Evolutionary conservation across 2,329 filamentous ascomycete genomes (phyloP).

Genomic region (Thermoascus crustaceus): DNA sequence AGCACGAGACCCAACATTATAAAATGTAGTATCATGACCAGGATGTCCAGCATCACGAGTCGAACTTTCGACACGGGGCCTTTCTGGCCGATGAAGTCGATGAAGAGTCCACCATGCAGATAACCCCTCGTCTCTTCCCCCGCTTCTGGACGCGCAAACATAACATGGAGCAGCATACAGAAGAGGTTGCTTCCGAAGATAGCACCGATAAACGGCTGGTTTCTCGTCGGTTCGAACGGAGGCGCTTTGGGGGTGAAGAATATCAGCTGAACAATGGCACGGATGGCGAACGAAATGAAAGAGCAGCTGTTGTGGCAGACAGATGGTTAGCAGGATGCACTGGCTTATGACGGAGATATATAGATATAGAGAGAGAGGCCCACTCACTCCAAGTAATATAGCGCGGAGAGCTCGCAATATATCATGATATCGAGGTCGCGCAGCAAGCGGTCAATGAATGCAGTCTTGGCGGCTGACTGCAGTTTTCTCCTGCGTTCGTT

Average conservation of each 20-base stretch:
- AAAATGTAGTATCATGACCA: conserved; percentile 49
- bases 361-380: conserved; percentile 15
- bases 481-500: conserved; percentile 25
- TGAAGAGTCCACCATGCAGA: conserved; percentile 53
- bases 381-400: conserved; percentile 60
- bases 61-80: conserved; percentile 47
- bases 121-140: conserved; percentile 47
- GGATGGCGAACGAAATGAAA: conserved; percentile 48
- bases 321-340: conserved; percentile 1
- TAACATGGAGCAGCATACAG: conserved; percentile 50
- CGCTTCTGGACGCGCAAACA: conserved; percentile 44
- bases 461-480: conserved; percentile 34
- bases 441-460: conserved; percentile 48
- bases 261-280: conserved; percentile 48
- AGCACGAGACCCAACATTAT: conserved; percentile 48
- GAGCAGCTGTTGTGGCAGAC: conserved; percentile 42
- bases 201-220: conserved; percentile 46
- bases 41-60: conserved; percentile 45
- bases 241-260: conserved; percentile 53
- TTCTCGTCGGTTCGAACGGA: conserved; percentile 43
- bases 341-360: background rate
- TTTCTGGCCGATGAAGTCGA: conserved; percentile 58
- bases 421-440: conserved; percentile 51
- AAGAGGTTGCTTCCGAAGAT: conserved; percentile 48
- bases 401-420: conserved; percentile 52